These are phyloP conservation scores for Populus nigra DNA, from an alignment of 345 rosid species.

Conservation along the genomic window DNA sequence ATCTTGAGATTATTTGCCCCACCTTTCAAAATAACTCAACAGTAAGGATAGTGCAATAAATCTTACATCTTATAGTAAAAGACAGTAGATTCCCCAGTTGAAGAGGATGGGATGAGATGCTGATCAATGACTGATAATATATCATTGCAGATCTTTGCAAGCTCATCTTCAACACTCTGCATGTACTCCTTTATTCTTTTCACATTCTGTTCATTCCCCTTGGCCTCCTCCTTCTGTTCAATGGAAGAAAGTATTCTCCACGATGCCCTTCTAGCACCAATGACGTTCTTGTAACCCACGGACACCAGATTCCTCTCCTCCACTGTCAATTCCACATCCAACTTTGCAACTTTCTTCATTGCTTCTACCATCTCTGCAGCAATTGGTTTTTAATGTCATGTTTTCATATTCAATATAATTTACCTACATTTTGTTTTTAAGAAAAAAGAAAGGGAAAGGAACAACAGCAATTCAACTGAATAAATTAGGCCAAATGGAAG, in stretches of 20 bases:
- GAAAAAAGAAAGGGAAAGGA: neutral
- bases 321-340: constrained; percentile 66
- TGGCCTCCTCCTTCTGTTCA: constrained; percentile 81
- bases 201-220: constrained; percentile 66
- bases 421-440: neutral
- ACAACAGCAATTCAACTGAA: neutral
- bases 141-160: constrained; percentile 64
- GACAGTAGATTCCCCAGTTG: constrained; percentile 74
- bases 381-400: neutral
- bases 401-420: neutral
- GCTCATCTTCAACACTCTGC: constrained; percentile 72
- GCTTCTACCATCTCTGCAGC: constrained; percentile 80
- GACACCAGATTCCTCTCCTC: constrained; percentile 86
- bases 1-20: neutral
- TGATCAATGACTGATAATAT: constrained; percentile 59
- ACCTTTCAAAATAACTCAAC: neutral
- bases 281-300: constrained; percentile 85
- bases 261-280: constrained; percentile 78
- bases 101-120: constrained; percentile 67
- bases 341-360: constrained; percentile 72
- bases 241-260: constrained; percentile 74
- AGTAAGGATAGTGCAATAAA: neutral
- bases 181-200: constrained; percentile 71
- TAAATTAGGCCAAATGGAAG: neutral
- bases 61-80: constrained; percentile 78